Conservation (phyloP, 371 early-diverging fungal genomes). For the Mucor ambiguus region DNA sequence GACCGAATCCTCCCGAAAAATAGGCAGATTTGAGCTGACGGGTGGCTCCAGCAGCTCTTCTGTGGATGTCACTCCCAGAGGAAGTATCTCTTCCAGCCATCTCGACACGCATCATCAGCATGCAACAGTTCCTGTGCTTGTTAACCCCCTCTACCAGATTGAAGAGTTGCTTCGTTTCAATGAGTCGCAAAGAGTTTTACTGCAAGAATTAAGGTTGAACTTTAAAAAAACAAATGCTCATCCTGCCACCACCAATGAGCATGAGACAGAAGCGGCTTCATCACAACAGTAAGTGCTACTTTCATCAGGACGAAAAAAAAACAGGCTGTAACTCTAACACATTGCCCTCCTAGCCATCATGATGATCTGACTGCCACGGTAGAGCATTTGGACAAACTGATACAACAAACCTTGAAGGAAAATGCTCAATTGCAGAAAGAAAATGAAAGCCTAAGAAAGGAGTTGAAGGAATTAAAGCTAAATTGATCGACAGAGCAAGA, state of each 20-base stretch:
- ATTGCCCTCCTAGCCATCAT: neutral
- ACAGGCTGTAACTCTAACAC: neutral
- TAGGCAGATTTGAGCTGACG: slow-evolving; percentile 47
- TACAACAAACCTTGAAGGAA: slow-evolving; percentile 47
- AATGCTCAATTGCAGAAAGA: slow-evolving; percentile 57
- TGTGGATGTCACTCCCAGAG: slow-evolving; percentile 15
- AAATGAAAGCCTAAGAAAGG: slow-evolving; percentile 25
- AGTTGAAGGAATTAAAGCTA: slow-evolving; percentile 21
- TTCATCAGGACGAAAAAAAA: neutral
- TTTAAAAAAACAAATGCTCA: slow-evolving; percentile 9
- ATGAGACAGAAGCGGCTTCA: neutral
- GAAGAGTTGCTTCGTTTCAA: slow-evolving; percentile 39
- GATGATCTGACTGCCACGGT: slow-evolving; percentile 1
- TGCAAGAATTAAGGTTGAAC: slow-evolving; percentile 34
- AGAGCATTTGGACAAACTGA: slow-evolving; percentile 47
- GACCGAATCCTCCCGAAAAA: slow-evolving; percentile 43
- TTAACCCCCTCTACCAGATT: slow-evolving; percentile 29
- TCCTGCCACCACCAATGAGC: neutral
- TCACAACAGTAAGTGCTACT: slow-evolving; percentile 10
- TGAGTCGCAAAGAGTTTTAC: slow-evolving; percentile 34
- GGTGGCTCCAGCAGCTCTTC: slow-evolving; percentile 20
- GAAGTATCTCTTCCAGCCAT: slow-evolving; percentile 14
- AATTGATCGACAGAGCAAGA: slow-evolving; percentile 3
- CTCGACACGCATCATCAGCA: slow-evolving; percentile 1
- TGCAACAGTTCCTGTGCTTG: neutral